phyloP scores from a whole-genome alignment of 768 basidiomycete species.

The Phylloporus arenicola region DNA sequence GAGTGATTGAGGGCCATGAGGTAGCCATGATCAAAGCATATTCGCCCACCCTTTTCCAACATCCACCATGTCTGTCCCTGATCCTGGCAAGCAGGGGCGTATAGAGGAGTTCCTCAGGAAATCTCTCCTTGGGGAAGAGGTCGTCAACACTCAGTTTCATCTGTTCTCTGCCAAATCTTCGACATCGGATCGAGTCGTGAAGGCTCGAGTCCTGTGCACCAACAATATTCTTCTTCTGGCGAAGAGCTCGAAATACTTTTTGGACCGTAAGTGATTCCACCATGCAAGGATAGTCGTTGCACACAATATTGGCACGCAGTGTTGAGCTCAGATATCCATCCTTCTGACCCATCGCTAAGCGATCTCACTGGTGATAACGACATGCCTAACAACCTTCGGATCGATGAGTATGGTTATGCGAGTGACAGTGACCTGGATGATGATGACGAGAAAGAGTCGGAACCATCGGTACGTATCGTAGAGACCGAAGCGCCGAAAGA shows the following conservation, averaged over 20 bases:
- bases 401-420: constrained; percentile 26
- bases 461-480: not conserved
- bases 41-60: not conserved
- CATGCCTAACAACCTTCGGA: constrained; percentile 1
- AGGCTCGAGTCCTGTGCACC: constrained; percentile 23
- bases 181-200: constrained; percentile 4
- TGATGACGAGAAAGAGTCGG: constrained; percentile 21
- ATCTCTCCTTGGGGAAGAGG: constrained; percentile 24
- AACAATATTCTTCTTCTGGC: constrained; percentile 28
- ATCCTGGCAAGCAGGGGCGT: constrained; percentile 7
- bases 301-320: constrained; percentile 1
- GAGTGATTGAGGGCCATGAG: not conserved
- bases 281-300: not conserved
- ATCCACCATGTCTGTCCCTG: constrained; percentile 3
- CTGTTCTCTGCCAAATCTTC: constrained; percentile 17
- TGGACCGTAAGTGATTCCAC: constrained; percentile 12
- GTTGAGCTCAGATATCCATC: constrained; percentile 7
- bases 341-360: constrained; percentile 5
- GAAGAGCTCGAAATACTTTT: constrained; percentile 24
- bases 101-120: constrained; percentile 20
- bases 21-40: not conserved
- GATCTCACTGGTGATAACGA: constrained; percentile 10
- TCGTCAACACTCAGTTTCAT: constrained; percentile 30
- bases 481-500: not conserved
- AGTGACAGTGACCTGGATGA: constrained; percentile 34